Conservation (phyloP, 2,329 filamentous ascomycete genomes). For the Sclerotinia trifoliorum region DNA sequence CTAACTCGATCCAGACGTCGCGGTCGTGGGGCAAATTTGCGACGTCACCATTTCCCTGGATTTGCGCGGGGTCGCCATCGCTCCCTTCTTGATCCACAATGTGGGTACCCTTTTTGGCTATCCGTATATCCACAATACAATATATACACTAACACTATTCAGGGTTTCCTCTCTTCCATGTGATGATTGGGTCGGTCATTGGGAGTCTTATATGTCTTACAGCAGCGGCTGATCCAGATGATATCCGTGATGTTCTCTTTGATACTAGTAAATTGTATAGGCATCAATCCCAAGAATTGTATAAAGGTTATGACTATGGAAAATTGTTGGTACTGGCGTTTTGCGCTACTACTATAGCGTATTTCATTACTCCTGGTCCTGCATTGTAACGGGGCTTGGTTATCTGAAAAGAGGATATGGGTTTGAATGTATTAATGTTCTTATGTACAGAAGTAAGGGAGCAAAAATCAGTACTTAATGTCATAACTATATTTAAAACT, state of each 20-base stretch:
- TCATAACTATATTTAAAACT: neutral
- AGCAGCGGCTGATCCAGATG: neutral
- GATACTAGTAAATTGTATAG: neutral
- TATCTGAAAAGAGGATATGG: no score
- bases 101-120: neutral
- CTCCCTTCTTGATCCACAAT: constrained; percentile 7
- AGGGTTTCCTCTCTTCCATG: constrained; percentile 15
- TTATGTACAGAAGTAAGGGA: no score
- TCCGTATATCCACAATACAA: neutral
- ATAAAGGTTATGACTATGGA: neutral
- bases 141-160: neutral
- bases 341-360: no score
- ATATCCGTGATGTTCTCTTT: neutral
- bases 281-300: neutral
- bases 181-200: neutral
- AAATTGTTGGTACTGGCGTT: neutral
- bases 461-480: neutral
- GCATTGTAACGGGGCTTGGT: neutral
- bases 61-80: neutral
- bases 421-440: neutral
- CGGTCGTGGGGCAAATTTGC: neutral
- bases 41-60: neutral
- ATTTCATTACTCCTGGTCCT: neutral
- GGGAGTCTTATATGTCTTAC: neutral
- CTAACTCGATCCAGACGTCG: neutral